Conservation (phyloP, 129 eudicot species). For the Glebionis coronaria region DNA sequence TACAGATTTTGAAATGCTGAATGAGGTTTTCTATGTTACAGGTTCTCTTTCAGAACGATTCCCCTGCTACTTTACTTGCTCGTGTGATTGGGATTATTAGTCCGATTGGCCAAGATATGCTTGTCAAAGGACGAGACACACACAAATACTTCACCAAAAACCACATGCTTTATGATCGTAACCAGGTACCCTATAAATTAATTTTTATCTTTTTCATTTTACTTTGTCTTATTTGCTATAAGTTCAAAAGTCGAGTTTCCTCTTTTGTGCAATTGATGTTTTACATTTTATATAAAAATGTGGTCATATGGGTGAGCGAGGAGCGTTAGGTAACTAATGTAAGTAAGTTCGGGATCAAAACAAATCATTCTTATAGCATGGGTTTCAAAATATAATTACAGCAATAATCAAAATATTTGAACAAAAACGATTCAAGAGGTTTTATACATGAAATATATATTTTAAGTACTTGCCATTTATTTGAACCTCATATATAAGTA, state of each 20-base stretch:
- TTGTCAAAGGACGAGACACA: constrained; percentile 92
- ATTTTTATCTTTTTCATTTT: background rate
- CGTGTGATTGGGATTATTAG: constrained; percentile 91
- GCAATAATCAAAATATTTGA: background rate
- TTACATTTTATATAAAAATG: background rate
- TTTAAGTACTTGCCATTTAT: too few species aligned
- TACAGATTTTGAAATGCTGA: background rate
- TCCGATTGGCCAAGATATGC: constrained; percentile 82
- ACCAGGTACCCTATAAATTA: constrained; percentile 56
- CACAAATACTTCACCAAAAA: constrained; percentile 92
- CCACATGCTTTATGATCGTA: constrained; percentile 97
- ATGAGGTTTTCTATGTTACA: constrained; percentile 25
- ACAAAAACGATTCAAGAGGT: background rate
- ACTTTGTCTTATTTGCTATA: constrained; percentile 5
- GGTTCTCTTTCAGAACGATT: constrained; percentile 99
- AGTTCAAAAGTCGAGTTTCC: background rate
- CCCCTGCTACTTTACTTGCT: constrained; percentile 97
- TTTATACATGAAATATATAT: background rate
- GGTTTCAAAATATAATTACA: background rate
- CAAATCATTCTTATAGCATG: background rate
- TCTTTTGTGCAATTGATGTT: constrained; percentile 7
- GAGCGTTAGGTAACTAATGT: background rate
- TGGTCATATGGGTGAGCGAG: background rate
- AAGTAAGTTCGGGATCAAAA: background rate
- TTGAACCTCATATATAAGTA: too few species aligned